Evolutionary conservation across 2,329 filamentous ascomycete species (phyloP).

Genomic region (Epichloe sylvatica): DNA sequence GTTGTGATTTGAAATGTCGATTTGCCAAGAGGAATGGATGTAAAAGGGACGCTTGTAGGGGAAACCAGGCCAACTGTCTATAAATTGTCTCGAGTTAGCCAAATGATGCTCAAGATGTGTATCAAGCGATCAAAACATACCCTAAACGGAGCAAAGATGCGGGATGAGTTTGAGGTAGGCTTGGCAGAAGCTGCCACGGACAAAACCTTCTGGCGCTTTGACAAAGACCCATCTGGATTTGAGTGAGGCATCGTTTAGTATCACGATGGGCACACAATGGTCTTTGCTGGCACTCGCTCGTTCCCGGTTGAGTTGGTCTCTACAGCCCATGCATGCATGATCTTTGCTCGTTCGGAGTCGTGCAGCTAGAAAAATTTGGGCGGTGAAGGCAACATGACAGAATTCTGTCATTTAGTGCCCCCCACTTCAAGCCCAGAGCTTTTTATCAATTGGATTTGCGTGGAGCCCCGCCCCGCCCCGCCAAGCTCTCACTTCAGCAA

Average conservation of each 20-base stretch:
- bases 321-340: neutral
- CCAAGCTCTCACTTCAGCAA: neutral
- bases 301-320: neutral
- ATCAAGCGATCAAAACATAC: conserved; percentile 36
- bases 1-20: conserved; percentile 96
- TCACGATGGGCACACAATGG: neutral
- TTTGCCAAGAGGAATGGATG: conserved; percentile 76
- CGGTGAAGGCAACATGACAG: conserved; percentile 10
- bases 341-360: neutral
- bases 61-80: conserved; percentile 90
- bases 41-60: conserved; percentile 79
- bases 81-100: conserved; percentile 3
- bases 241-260: conserved; percentile 38
- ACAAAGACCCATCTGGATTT: conserved; percentile 45
- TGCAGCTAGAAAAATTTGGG: conserved; percentile 13
- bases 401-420: conserved; percentile 10
- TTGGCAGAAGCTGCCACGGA: conserved; percentile 24
- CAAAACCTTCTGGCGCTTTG: conserved; percentile 63
- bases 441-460: neutral
- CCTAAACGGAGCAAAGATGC: conserved; percentile 86
- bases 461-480: neutral
- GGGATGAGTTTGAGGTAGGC: conserved; percentile 41
- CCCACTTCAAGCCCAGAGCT: conserved; percentile 1
- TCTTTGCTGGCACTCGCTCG: neutral
- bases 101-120: neutral